phyloP scores from a whole-genome alignment of 2,329 filamentous ascomycete genomes.

The Stachybotrys chartarum region DNA sequence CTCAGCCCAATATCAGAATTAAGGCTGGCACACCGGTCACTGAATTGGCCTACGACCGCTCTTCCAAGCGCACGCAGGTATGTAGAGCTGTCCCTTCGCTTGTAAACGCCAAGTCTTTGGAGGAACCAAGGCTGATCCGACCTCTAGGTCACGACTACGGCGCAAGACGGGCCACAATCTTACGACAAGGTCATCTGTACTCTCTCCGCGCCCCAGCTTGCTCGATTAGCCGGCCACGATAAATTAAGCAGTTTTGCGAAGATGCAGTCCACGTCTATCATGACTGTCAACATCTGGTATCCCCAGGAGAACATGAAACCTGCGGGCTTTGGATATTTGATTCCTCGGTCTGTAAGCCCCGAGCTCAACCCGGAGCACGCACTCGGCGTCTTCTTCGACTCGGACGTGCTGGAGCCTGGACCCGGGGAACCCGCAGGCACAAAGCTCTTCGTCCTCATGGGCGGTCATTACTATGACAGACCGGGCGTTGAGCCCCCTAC shows the following conservation, averaged over 20 bases:
- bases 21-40: conserved; percentile 40
- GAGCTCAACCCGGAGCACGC: conserved; percentile 74
- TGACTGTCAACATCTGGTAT: conserved; percentile 90
- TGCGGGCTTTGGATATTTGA: conserved; percentile 83
- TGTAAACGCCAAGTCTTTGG: neutral
- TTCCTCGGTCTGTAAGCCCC: conserved; percentile 65
- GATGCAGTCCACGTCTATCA: conserved; percentile 68
- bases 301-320: conserved; percentile 54
- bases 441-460: conserved; percentile 90
- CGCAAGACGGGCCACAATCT: conserved; percentile 7
- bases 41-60: conserved; percentile 31
- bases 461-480: conserved; percentile 79
- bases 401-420: conserved; percentile 43
- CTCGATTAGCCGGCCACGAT: conserved; percentile 22
- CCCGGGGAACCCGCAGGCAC: conserved; percentile 58
- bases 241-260: conserved; percentile 40
- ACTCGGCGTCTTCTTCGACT: conserved; percentile 90
- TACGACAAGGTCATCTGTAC: conserved; percentile 60
- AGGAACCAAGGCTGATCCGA: neutral
- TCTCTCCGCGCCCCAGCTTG: conserved; percentile 43
- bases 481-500: conserved; percentile 38
- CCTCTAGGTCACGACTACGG: conserved; percentile 9
- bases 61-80: conserved; percentile 35
- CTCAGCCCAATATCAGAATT: conserved; percentile 53
- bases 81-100: conserved; percentile 2